Base-by-base conservation (phyloP, 441 rosid species). In the Macaranga tanarius region DNA sequence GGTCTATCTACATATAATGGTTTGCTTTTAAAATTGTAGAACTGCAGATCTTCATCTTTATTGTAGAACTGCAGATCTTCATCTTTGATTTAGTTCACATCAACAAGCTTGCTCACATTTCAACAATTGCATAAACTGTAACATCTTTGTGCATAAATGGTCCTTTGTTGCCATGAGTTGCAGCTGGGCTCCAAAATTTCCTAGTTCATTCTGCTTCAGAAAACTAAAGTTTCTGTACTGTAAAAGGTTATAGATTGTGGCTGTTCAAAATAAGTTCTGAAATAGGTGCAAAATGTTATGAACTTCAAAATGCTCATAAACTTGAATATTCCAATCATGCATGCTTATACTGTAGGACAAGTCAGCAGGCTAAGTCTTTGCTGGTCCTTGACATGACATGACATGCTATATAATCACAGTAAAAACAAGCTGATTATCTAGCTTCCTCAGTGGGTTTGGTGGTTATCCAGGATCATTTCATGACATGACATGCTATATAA, bases 401-500 rank as follows among this genome's bases (percentile, higher is more conserved):
- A n/a, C n/a, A n/a, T n/a, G n/a, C n/a, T n/a, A n/a, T n/a, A n/a
- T n/a, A n/a, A n/a, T n/a, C n/a, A n/a, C n/a, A n/a, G n/a, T n/a
- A n/a, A n/a, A n/a, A n/a, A n/a, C n/a, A n/a, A n/a, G n/a, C n/a
- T n/a, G n/a, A n/a, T n/a, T n/a, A 16, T 51, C n/a, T 17, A 51
- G 55, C 55, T 51, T 51, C 55, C 15, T 51, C 15, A 0, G 55
- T 15, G 20, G 54, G 54, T n/a, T 54, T 1, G 23, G 61, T 28
- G 23, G 16, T 22, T 11, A 23, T 57, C 16, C 13, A 11, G 16
- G 23, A 23, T 57, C 16, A 57, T 57, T 5, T 9, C 28, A 23
- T 20, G 61, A 7, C 61, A 28, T 57, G 61, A 57, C n/a, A 55
- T 57, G 61, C 61, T 57, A n/a, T 15, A 57, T 57, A 57, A 23